These are phyloP conservation scores for Saprolegnia parasitica DNA, from an alignment of 352 stramenopile species.

Conservation along the genomic window DNA sequence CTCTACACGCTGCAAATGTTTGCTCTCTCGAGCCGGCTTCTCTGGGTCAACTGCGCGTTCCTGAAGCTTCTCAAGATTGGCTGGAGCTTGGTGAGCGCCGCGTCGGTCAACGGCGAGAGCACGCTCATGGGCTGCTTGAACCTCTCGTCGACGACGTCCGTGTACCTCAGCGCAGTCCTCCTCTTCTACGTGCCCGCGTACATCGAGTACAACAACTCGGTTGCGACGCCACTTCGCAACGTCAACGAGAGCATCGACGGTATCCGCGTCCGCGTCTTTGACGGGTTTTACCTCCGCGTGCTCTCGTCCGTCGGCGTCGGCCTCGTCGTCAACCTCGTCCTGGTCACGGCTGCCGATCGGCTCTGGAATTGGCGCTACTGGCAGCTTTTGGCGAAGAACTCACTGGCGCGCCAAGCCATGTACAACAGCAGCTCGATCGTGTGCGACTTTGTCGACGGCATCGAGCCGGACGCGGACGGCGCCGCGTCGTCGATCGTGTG, in stretches of 20 bases:
- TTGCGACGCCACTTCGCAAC: neutral
- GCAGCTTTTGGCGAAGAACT: neutral
- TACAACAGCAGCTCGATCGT: conserved; percentile 25
- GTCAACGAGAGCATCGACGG: neutral
- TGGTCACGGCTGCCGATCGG: neutral
- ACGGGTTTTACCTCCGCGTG: conserved; percentile 1
- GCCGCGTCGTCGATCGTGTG: neutral
- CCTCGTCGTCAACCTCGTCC: neutral
- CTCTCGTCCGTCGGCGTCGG: neutral
- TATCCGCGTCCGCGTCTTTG: conserved; percentile 8
- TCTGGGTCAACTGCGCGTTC: conserved; percentile 17
- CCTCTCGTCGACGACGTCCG: neutral
- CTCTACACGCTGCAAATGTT: neutral
- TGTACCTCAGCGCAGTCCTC: conserved; percentile 3
- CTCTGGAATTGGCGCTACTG: neutral
- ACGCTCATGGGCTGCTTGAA: conserved; percentile 12
- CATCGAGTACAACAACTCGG: conserved; percentile 24
- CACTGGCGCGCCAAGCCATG: conserved; percentile 11
- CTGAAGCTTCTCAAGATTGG: conserved; percentile 11
- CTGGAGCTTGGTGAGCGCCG: neutral
- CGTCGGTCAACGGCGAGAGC: neutral
- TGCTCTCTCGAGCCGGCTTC: neutral
- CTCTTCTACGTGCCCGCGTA: conserved; percentile 1
- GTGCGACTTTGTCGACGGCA: neutral
- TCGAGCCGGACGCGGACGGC: neutral